These are phyloP conservation scores for Neolentinus lepideus DNA, from an alignment of 1,284 basidiomycete species.

Conservation along the genomic window DNA sequence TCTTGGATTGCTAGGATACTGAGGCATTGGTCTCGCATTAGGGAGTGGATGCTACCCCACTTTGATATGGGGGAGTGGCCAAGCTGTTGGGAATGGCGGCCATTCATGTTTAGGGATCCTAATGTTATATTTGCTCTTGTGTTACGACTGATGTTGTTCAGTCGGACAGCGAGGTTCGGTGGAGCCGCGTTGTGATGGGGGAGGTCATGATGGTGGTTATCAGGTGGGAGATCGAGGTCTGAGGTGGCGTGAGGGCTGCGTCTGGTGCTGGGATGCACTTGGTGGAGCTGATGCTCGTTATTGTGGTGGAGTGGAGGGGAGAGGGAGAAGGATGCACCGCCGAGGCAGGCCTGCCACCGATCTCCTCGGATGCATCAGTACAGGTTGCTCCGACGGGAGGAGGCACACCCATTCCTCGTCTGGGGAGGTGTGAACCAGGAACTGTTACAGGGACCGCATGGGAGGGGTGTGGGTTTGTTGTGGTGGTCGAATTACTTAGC, in stretches of 20 bases:
- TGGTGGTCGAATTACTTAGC: too few species aligned
- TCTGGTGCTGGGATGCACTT: background rate
- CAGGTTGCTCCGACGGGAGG: too few species aligned
- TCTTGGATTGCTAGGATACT: constrained; percentile 23
- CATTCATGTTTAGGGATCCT: constrained; percentile 18
- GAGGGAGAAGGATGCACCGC: too few species aligned
- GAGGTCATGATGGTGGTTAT: background rate
- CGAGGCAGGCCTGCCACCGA: background rate
- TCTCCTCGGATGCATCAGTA: background rate
- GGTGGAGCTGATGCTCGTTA: background rate
- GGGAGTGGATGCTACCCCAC: constrained; percentile 23
- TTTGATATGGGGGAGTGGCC: constrained; percentile 10
- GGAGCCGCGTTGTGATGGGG: too few species aligned
- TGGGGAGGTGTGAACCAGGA: background rate
- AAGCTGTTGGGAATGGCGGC: constrained; percentile 3
- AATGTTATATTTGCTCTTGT: constrained; percentile 14
- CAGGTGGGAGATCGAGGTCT: background rate
- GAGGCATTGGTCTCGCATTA: constrained; percentile 20
- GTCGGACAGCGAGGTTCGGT: background rate
- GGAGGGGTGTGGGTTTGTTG: too few species aligned
- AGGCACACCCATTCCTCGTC: background rate
- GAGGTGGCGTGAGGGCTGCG: background rate
- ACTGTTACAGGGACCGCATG: too few species aligned
- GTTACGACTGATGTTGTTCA: constrained; percentile 3
- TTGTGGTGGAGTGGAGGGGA: constrained; percentile 5